Evolutionary conservation across 2,329 filamentous ascomycete species (phyloP).

Genomic region (Aureobasidium melanogenum): DNA sequence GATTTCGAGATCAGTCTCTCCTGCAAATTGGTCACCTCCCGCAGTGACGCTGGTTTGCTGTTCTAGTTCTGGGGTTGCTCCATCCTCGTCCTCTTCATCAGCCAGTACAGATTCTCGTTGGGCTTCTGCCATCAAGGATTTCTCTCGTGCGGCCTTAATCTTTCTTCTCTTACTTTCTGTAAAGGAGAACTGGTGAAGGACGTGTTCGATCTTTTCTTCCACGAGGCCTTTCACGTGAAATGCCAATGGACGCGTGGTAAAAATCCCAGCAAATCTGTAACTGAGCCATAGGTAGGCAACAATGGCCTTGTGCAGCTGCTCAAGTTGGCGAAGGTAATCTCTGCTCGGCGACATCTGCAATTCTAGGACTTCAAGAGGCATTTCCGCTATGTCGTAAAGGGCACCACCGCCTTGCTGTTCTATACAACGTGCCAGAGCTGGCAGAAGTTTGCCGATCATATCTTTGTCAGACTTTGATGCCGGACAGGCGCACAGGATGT

Average conservation of each 20-base stretch:
- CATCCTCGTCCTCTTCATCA: constrained; percentile 9
- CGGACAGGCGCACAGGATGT: constrained; percentile 67
- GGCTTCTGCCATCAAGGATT: constrained; percentile 18
- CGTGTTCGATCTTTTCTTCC: constrained; percentile 63
- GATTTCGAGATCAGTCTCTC: constrained; percentile 20
- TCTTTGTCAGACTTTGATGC: constrained; percentile 45
- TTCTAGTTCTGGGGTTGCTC: constrained; percentile 6
- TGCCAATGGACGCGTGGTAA: constrained; percentile 64
- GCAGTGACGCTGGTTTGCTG: constrained; percentile 18
- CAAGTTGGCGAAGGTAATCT: constrained; percentile 59
- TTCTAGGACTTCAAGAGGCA: constrained; percentile 70
- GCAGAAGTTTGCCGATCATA: constrained; percentile 42
- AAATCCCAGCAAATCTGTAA: constrained; percentile 76
- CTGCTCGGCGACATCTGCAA: constrained; percentile 34
- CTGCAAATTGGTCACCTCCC: constrained; percentile 22
- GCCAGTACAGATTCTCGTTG: constrained; percentile 8
- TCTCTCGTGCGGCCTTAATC: constrained; percentile 21
- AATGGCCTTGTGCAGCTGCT: constrained; percentile 70
- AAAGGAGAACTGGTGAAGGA: constrained; percentile 49
- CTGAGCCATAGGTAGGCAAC: constrained; percentile 90
- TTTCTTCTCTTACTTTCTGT: constrained; percentile 21
- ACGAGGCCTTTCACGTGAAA: constrained; percentile 70
- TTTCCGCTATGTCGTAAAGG: constrained; percentile 59
- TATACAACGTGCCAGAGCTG: constrained; percentile 60
- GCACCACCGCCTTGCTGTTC: constrained; percentile 57